phyloP scores from a whole-genome alignment of 306 rosid genomes.

The Vicia villosa region DNA sequence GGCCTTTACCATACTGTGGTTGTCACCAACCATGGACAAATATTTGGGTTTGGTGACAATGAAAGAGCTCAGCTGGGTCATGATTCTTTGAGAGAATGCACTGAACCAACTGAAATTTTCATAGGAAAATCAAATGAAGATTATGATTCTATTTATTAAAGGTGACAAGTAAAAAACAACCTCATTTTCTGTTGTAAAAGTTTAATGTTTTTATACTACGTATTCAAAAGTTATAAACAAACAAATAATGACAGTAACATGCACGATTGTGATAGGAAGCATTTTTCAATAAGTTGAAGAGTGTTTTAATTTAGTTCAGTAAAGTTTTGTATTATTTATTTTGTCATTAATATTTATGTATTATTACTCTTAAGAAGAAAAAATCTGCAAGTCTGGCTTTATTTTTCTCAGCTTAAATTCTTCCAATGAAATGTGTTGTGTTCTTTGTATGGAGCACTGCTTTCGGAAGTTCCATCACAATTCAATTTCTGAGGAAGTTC shows the following conservation, averaged over 20 bases:
- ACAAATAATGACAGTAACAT: conserved; percentile 11
- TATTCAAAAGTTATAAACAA: background rate
- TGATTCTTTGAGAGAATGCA: conserved; percentile 75
- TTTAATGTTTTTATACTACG: conserved; percentile 4
- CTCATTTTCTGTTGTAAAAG: conserved; percentile 15
- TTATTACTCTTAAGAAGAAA: too few species aligned
- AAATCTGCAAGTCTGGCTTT: background rate
- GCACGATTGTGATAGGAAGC: background rate
- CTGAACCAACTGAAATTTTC: conserved; percentile 73
- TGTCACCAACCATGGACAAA: conserved; percentile 66
- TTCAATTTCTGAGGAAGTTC: too few species aligned
- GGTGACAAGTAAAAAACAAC: conserved; percentile 27
- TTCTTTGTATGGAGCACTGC: too few species aligned
- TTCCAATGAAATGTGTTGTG: background rate
- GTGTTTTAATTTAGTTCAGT: conserved; percentile 14
- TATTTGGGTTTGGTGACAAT: conserved; percentile 92
- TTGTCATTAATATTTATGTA: background rate
- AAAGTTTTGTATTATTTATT: background rate
- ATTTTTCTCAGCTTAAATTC: background rate
- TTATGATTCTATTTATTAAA: conserved; percentile 34
- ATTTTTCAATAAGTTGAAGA: background rate
- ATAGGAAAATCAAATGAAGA: conserved; percentile 48
- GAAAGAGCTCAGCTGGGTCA: conserved; percentile 93
- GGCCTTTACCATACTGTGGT: conserved; percentile 80
- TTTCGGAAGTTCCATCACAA: too few species aligned